Conservation (phyloP, 106 monocot species). For the Amphibolis antarctica region DNA sequence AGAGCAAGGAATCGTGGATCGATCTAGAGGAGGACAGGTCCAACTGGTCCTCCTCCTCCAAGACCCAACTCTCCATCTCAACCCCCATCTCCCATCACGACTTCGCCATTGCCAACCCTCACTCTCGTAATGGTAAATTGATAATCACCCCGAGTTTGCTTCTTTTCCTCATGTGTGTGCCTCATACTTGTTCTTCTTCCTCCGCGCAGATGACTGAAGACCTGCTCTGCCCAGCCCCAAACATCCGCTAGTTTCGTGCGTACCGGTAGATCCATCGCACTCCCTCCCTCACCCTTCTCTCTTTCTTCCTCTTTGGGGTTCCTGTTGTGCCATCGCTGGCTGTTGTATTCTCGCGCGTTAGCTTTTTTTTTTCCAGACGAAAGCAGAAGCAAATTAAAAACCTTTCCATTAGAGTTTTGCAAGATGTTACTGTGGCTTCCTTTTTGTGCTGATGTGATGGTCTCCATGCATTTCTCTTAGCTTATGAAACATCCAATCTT, state of each 20-base stretch:
- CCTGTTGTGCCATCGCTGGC: too few species aligned
- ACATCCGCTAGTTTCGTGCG: too few species aligned
- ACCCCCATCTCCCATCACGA: slow-evolving; percentile 3
- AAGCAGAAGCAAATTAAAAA: too few species aligned
- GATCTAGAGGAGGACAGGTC: slow-evolving; percentile 7
- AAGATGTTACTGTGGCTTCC: not conserved
- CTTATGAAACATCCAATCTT: slow-evolving; percentile 4
- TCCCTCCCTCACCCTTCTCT: too few species aligned
- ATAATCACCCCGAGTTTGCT: not conserved
- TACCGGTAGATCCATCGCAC: not conserved
- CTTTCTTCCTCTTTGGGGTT: not conserved
- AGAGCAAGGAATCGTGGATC: slow-evolving; percentile 17
- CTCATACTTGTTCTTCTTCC: not conserved
- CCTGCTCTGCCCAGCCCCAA: too few species aligned
- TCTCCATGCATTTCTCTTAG: not conserved
- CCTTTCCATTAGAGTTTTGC: not conserved
- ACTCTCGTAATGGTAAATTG: not conserved
- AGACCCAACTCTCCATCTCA: slow-evolving; percentile 20
- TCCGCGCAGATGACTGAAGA: not conserved
- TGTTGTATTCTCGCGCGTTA: not conserved
- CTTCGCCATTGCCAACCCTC: not conserved
- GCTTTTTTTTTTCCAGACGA: too few species aligned
- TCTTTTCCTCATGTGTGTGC: not conserved
- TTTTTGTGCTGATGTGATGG: not conserved
- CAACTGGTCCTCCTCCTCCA: slow-evolving; percentile 14